Conservation (phyloP, 352 stramenopile genomes). For the Lagenidium giganteum region DNA sequence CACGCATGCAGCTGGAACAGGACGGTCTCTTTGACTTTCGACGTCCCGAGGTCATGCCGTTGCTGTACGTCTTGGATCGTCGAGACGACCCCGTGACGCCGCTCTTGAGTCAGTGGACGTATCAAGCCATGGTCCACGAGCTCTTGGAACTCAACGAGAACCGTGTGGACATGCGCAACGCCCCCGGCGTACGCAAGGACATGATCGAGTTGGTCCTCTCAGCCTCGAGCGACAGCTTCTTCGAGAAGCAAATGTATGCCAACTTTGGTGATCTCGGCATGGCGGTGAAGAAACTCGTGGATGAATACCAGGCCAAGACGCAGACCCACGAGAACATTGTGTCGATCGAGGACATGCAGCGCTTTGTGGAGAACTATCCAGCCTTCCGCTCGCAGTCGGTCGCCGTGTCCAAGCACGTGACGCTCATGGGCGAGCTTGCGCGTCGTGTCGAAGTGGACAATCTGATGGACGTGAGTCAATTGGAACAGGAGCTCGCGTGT, state of each 20-base stretch:
- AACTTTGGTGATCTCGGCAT: conserved; percentile 98
- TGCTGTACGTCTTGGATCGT: conserved; percentile 95
- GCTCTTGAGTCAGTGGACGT: conserved; percentile 97
- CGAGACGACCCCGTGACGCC: conserved; percentile 99
- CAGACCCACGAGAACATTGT: conserved; percentile 85
- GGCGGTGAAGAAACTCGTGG: conserved; percentile 95
- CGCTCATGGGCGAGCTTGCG: conserved; percentile 97
- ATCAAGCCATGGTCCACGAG: conserved; percentile 99
- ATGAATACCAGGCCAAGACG: conserved; percentile 81
- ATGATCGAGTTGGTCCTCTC: conserved; percentile 98
- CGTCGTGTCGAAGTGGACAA: conserved; percentile 95
- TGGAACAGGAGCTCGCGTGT: conserved; percentile 93
- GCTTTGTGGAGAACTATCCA: conserved; percentile 97
- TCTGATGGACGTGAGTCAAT: conserved; percentile 98
- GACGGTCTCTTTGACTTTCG: conserved; percentile 98
- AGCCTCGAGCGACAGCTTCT: conserved; percentile 95
- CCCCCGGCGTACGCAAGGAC: conserved; percentile 93
- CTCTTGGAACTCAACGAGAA: conserved; percentile 98
- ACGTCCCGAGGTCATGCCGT: conserved; percentile 68
- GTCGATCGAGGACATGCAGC: conserved; percentile 98
- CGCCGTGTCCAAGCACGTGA: conserved; percentile 99
- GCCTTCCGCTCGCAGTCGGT: conserved; percentile 94
- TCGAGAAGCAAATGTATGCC: conserved; percentile 92
- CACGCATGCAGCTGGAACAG: conserved; percentile 89
- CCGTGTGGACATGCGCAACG: conserved; percentile 93